phyloP scores from a whole-genome alignment of 805 yeast genomes.

The Candida manassasensis region DNA sequence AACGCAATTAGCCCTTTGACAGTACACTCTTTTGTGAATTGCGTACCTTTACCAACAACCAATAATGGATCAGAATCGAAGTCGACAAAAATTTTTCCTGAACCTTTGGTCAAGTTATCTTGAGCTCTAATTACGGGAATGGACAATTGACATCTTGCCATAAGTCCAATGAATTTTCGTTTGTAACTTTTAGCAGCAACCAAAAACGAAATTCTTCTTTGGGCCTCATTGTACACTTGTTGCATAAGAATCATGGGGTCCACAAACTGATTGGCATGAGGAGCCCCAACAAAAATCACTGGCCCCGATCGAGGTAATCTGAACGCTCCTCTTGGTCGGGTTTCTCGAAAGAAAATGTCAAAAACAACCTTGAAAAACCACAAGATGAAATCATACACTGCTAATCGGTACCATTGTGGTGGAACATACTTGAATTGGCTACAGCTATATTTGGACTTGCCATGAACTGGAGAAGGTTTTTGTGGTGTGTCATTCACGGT shows the following conservation, averaged over 20 bases:
- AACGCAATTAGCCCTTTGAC: constrained; percentile 67
- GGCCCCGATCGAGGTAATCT: constrained; percentile 70
- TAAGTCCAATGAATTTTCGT: constrained; percentile 62
- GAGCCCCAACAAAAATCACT: constrained; percentile 90
- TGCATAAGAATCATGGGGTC: constrained; percentile 78
- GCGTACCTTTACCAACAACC: constrained; percentile 62
- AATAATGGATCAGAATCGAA: constrained; percentile 46
- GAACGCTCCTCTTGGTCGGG: constrained; percentile 83
- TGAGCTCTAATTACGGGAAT: constrained; percentile 94
- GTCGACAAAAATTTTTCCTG: constrained; percentile 61
- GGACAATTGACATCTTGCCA: constrained; percentile 71
- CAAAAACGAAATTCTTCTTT: constrained; percentile 70
- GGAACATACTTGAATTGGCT: constrained; percentile 5
- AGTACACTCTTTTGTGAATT: constrained; percentile 59
- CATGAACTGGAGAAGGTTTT: too few species aligned
- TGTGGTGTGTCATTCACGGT: too few species aligned
- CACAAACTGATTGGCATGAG: constrained; percentile 94
- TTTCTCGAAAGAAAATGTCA: constrained; percentile 80
- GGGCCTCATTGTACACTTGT: constrained; percentile 63
- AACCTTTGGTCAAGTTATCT: constrained; percentile 66
- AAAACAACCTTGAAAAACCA: constrained; percentile 37
- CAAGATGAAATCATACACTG: constrained; percentile 31
- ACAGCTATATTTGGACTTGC: too few species aligned
- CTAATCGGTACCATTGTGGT: constrained; percentile 22
- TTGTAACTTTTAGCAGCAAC: constrained; percentile 79